Conservation (phyloP, 805 yeast species). For the Pichia membranifaciens region DNA sequence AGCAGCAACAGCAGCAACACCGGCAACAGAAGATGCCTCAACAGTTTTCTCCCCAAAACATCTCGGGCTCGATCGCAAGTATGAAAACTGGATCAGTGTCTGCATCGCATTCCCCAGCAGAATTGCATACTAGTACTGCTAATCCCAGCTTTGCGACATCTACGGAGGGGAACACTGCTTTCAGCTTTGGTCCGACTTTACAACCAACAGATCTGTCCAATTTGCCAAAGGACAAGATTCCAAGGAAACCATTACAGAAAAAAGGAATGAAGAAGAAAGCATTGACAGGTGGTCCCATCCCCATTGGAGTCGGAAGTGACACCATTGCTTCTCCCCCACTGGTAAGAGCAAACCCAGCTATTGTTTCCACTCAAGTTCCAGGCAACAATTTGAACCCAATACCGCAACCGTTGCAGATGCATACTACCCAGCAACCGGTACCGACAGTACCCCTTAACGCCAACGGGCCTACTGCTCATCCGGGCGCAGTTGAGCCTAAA, state of each 20-base stretch:
- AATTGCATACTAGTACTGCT: not conserved
- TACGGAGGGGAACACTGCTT: not conserved
- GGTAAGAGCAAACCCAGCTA: not conserved
- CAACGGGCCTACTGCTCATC: too few relatives aligned
- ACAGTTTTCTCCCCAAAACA: too few relatives aligned
- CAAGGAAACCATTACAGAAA: conserved; percentile 9
- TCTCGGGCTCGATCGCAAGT: too few relatives aligned
- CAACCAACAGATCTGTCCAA: not conserved
- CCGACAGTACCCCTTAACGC: too few relatives aligned
- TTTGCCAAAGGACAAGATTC: conserved; percentile 8
- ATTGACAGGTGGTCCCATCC: not conserved
- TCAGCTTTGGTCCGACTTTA: not conserved
- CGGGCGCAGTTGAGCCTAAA: not conserved
- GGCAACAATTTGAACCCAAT: not conserved
- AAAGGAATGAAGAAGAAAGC: conserved; percentile 12
- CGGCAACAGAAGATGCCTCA: too few relatives aligned
- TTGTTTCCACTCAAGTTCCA: not conserved
- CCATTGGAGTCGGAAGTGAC: conserved; percentile 31
- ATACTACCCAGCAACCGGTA: too few relatives aligned
- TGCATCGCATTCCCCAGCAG: conserved; percentile 3
- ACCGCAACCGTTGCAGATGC: too few relatives aligned
- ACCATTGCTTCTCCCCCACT: not conserved
- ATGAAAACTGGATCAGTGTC: not conserved
- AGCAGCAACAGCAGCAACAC: too few relatives aligned
- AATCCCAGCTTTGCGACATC: not conserved